phyloP scores from a whole-genome alignment of 1,284 basidiomycete genomes.

The Sporisorium scitamineum region DNA sequence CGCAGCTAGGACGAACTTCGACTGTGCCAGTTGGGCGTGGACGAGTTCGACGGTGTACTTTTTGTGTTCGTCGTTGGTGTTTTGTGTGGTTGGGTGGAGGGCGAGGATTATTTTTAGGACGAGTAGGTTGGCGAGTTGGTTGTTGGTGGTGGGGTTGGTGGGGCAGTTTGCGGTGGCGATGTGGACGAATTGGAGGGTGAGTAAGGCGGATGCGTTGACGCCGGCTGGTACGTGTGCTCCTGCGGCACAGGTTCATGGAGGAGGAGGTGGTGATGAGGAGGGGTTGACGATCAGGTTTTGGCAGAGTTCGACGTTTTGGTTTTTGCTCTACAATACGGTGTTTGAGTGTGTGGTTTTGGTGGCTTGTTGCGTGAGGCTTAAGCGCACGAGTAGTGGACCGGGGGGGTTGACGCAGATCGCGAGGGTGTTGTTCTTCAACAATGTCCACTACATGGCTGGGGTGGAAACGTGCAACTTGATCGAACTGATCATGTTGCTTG shows the following conservation, averaged over 20 bases:
- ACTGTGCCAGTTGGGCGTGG: constrained; percentile 42
- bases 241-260: constrained; percentile 5
- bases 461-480: constrained; percentile 40
- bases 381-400: constrained; percentile 35
- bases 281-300: constrained; percentile 20
- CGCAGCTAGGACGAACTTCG: constrained; percentile 16
- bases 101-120: constrained; percentile 43
- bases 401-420: constrained; percentile 38
- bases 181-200: constrained; percentile 39
- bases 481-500: constrained; percentile 34
- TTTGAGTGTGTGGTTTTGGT: constrained; percentile 34
- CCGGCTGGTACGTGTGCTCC: constrained; percentile 36
- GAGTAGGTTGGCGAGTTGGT: background rate
- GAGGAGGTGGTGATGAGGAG: background rate
- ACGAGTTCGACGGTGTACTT: constrained; percentile 38
- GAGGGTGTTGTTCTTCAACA: constrained; percentile 45
- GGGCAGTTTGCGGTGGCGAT: constrained; percentile 31
- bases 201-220: constrained; percentile 29
- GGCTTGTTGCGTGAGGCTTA: constrained; percentile 24
- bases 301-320: constrained; percentile 46
- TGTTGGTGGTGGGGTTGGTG: constrained; percentile 21
- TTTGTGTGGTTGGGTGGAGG: constrained; percentile 41
- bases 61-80: constrained; percentile 35
- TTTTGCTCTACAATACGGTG: constrained; percentile 42
- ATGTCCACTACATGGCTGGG: constrained; percentile 48